Conservation (phyloP, 148 eudicot genomes). For the Cornus controversa region DNA sequence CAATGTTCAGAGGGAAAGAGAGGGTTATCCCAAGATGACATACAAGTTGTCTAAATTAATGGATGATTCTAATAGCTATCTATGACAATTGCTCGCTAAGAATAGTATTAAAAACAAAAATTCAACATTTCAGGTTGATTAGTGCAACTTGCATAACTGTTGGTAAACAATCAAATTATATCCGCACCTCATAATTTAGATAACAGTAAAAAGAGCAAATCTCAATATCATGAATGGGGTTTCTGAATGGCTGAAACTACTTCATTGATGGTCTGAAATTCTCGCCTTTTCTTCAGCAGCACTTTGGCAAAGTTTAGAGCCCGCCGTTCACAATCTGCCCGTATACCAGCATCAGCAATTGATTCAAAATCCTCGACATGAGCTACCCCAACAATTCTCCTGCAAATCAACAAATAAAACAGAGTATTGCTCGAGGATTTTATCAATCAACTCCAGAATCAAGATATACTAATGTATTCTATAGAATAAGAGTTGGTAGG, state of each 20-base stretch:
- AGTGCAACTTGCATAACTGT: neutral
- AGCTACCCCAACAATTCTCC: slow-evolving; percentile 96
- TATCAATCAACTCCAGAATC: neutral
- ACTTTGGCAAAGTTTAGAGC: slow-evolving; percentile 83
- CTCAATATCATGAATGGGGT: slow-evolving; percentile 16
- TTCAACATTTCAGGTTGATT: no score
- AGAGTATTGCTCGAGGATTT: neutral
- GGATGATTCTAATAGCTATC: no score
- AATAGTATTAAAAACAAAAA: no score
- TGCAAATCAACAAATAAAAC: slow-evolving; percentile 23
- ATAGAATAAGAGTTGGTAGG: neutral
- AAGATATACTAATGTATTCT: neutral
- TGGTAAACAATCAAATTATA: neutral
- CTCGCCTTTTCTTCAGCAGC: slow-evolving; percentile 65
- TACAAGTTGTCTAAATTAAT: no score
- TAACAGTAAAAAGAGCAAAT: neutral
- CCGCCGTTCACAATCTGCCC: slow-evolving; percentile 80
- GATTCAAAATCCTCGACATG: slow-evolving; percentile 97
- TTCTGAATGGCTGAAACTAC: slow-evolving; percentile 52
- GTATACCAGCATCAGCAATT: slow-evolving; percentile 46
- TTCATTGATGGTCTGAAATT: slow-evolving; percentile 50
- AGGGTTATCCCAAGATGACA: no score
- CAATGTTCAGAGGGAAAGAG: no score
- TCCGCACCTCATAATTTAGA: neutral
- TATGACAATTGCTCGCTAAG: neutral